Conservation (phyloP, 257 asterid genomes). For the Nicotiana tabacum region DNA sequence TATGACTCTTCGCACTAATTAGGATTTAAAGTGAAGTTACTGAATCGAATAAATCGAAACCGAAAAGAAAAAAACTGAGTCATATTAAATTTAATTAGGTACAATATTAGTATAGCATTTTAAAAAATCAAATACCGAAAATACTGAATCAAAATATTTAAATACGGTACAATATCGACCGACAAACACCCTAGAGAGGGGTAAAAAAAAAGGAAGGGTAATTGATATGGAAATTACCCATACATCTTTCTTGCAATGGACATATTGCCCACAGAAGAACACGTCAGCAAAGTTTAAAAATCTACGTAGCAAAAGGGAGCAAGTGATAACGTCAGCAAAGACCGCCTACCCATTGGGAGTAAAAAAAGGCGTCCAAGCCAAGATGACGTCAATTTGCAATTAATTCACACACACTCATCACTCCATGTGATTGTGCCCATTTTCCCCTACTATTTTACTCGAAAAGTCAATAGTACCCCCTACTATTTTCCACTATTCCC, state of each 20-base stretch:
- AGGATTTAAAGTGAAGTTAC: too few species aligned
- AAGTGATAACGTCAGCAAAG: slow-evolving; percentile 18
- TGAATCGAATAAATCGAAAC: too few species aligned
- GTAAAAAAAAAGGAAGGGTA: too few species aligned
- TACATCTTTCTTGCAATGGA: neutral
- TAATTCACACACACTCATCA: slow-evolving; percentile 6
- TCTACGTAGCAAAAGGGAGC: neutral
- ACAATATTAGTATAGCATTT: too few species aligned
- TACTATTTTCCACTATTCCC: neutral
- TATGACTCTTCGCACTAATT: too few species aligned
- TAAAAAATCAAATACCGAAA: too few species aligned
- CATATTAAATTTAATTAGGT: too few species aligned
- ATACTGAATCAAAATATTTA: too few species aligned
- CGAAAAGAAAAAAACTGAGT: too few species aligned
- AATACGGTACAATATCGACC: too few species aligned
- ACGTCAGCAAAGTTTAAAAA: slow-evolving; percentile 18
- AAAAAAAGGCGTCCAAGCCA: slow-evolving; percentile 10
- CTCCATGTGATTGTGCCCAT: slow-evolving; percentile 28
- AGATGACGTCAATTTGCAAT: slow-evolving; percentile 23
- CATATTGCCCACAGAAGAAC: neutral
- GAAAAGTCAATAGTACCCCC: neutral
- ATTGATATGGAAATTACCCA: too few species aligned
- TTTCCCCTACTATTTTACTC: neutral
- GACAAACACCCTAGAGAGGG: too few species aligned
- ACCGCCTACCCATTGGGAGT: neutral